Base-by-base conservation (phyloP, 805 yeast genomes). In the Saccharomycopsis vini region DNA sequence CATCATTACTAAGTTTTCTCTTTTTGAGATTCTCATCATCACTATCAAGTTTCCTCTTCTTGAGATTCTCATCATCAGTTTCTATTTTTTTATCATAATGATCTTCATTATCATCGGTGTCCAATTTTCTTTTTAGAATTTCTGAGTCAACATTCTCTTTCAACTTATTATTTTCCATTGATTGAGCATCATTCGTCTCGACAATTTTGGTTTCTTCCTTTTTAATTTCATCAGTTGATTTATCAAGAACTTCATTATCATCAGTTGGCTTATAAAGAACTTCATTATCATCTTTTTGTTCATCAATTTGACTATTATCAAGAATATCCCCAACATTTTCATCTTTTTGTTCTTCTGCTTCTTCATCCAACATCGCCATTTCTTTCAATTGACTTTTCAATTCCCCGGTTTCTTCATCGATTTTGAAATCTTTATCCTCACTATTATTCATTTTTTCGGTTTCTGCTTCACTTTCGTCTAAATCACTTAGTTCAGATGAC, bases 381-480 rank as follows among this genome's bases (percentile, higher is more conserved):
- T 34, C 43, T 36, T 34, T 18, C 15, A 48, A 24, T 7, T 45
- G 49, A 18, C 43, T 36, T 23, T 52, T 47, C 43, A 54, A 46
- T 42, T 55, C 32, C 61, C 54, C 65, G 59, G 6, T 72, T 66
- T 35, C 52, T 55, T 16, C 47, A 40, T 28, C 42, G n/a, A n/a
- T n/a, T n/a, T n/a, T n/a, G n/a, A n/a, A n/a, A 49, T 43, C 42
- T 12, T 16, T 32, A 10, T 48, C 46, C 2, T 46, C 53, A 46
- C 63, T 58, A 50, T 62, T 57, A 36, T 77, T 90, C 85, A 87
- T 77, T 54, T 76, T 81, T 57, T 88, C 96, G 0, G 97, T 88
- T 58, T 88, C 97, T 15, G 92, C 95, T 61, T 88, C 96, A 13
- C 92, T 81, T 52, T 78, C 78, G 9, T 40, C 22, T 45, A 75